Percentiles rank a stretch among this genome's conserved stretches.
Evolutionary conservation across 192 early-diverging fungal species (phyloP).

Genomic region (Gorgonomyces haynaldii): DNA sequence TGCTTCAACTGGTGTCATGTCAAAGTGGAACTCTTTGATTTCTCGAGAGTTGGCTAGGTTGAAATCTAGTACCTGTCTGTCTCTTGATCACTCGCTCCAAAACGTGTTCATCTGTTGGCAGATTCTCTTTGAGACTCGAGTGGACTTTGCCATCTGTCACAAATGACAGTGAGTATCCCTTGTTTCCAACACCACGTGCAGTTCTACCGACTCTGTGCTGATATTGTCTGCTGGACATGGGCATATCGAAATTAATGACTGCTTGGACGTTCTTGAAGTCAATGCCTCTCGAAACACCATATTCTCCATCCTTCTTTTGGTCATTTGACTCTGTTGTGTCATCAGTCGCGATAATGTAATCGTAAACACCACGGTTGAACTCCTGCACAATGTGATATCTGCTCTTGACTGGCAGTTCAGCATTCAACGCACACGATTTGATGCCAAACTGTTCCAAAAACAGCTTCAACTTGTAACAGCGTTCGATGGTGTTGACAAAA

Average conservation of each 20-base stretch:
- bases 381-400: constrained; percentile 93
- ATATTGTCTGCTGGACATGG: constrained; percentile 69
- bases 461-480: constrained; percentile 80
- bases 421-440: constrained; percentile 82
- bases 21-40: constrained; percentile 76
- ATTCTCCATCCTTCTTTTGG: constrained; percentile 65
- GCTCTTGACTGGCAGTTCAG: constrained; percentile 80
- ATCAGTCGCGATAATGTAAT: constrained; percentile 93
- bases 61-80: constrained; percentile 37
- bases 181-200: constrained; percentile 72
- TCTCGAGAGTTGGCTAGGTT: constrained; percentile 15
- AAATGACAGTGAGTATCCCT: constrained; percentile 83
- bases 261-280: constrained; percentile 87
- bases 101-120: constrained; percentile 46
- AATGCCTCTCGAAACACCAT: constrained; percentile 91
- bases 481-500: constrained; percentile 94
- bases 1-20: constrained; percentile 80
- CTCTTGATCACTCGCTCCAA: constrained; percentile 64
- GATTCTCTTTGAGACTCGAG: constrained; percentile 8
- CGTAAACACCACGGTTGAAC: constrained; percentile 92
- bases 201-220: constrained; percentile 92
- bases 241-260: constrained; percentile 98
- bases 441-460: constrained; percentile 97
- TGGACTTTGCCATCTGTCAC: constrained; percentile 37
- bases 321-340: constrained; percentile 46